These are phyloP conservation scores for Neodidymelliopsis sp. DNA, from an alignment of 2,329 filamentous ascomycete genomes.

Conservation along the genomic window DNA sequence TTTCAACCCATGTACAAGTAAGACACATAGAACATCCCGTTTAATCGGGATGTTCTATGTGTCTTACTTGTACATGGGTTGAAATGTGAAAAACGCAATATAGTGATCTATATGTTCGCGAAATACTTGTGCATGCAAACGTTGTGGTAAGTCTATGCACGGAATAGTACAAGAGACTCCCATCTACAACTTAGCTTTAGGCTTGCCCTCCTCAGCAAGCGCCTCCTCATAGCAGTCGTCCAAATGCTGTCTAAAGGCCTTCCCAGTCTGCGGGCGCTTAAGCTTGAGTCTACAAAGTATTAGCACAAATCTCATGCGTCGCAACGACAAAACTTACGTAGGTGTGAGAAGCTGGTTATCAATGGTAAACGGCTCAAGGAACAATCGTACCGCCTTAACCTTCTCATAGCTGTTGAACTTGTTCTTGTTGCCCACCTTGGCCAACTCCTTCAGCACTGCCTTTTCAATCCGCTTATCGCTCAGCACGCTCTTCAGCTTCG, in stretches of 20 bases:
- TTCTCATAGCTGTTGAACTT: slow-evolving; percentile 94
- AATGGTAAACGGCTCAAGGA: slow-evolving; percentile 88
- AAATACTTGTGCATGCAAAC: too few species aligned
- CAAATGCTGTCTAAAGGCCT: slow-evolving; percentile 64
- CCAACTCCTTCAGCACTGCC: slow-evolving; percentile 79
- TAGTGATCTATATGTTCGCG: too few species aligned
- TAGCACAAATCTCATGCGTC: slow-evolving; percentile 16
- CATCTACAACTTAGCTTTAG: slow-evolving; percentile 57
- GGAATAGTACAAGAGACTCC: neutral
- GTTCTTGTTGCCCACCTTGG: slow-evolving; percentile 77
- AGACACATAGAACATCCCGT: too few species aligned
- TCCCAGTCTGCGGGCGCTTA: slow-evolving; percentile 72
- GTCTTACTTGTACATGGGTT: too few species aligned
- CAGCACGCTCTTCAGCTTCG: slow-evolving; percentile 71
- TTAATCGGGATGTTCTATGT: too few species aligned
- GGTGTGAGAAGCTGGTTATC: slow-evolving; percentile 91
- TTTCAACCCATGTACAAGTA: too few species aligned
- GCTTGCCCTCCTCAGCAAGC: slow-evolving; percentile 50
- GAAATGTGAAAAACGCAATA: too few species aligned
- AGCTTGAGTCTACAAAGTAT: slow-evolving; percentile 66
- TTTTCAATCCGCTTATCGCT: slow-evolving; percentile 74
- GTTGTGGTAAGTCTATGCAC: slow-evolving; percentile 14
- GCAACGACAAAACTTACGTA: slow-evolving; percentile 68
- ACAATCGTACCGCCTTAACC: slow-evolving; percentile 75
- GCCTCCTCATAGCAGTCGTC: slow-evolving; percentile 69